Evolutionary conservation across 2,329 filamentous ascomycete species (phyloP), one percentile per base, ranked within the genome.

Genomic region (Sarocladiaceae sp.): DNA sequence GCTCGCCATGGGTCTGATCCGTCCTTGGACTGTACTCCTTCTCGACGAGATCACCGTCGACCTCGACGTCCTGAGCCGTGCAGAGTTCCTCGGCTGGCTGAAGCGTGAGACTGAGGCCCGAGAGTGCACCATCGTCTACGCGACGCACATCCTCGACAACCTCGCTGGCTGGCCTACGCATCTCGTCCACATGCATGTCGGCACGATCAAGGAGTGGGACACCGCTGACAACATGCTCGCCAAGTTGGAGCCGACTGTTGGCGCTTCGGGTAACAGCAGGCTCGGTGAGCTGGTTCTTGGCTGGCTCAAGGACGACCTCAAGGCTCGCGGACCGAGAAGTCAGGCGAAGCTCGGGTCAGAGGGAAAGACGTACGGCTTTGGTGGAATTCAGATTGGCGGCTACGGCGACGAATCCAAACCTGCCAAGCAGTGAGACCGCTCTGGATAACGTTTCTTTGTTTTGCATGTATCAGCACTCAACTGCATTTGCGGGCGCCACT

Each of bases 21-120:
- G 91, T 3, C 93, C 93, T 1, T 98, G 93, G 93, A 82, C 80
- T 10, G 84, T 98, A 3, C 70, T 98, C 21, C 72, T 98, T 44
- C 76, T 98, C 32, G 93, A 98, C 60, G 91, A 97, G 64, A 95
- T 97, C 62, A 98, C 93, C 1, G 93, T 98, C 7, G 93, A 98
- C 63, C 71, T 98, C 49, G 93, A 98, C 64, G 76, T 98, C 47
- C 75, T 96, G 48, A 86, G 80, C 45, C 78, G 93, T 13, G 82
- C 82, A 55, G 83, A 90, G 60, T 98, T 98, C 62, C 73, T 98
- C 24, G 73, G 68, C 33, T 98, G 91, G 71, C 66, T 98, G 58
- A 89, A 89, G 66, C 72, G 73, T 48, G 93, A 98, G 78, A 96
- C 91, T 0, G 85, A 91, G 66, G 70, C 60, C 6, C 74, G 91